Conservation (phyloP, 2,329 filamentous ascomycete genomes). For the Mollisiaceae sp. region DNA sequence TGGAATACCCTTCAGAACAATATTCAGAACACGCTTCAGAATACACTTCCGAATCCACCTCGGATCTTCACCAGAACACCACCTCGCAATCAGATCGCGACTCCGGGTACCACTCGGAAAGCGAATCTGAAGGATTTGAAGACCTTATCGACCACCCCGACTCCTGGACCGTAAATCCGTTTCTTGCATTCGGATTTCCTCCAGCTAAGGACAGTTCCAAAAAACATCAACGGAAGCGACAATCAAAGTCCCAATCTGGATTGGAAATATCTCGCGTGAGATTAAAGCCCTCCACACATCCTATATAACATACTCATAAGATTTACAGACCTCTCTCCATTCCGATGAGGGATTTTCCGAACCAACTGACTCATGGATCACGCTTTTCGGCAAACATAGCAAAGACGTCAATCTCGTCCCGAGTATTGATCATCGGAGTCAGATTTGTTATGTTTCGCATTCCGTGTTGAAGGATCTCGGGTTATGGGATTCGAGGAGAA, state of each 20-base stretch:
- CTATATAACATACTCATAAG: neutral
- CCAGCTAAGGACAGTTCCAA: neutral
- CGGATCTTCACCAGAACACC: neutral
- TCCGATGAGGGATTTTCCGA: conserved; percentile 7
- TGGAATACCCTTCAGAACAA: neutral
- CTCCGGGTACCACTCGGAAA: neutral
- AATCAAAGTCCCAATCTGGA: neutral
- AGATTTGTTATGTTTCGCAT: conserved; percentile 2
- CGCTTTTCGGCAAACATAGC: neutral
- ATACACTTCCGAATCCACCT: conserved; percentile 3
- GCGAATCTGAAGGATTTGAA: neutral
- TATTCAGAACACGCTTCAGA: neutral
- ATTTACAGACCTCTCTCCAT: conserved; percentile 4
- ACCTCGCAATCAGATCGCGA: conserved; percentile 4
- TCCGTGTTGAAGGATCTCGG: conserved; percentile 3
- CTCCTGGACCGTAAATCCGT: neutral
- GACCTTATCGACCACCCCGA: conserved; percentile 7
- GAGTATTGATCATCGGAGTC: neutral
- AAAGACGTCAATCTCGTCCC: conserved; percentile 1
- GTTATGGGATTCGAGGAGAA: neutral
- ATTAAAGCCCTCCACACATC: neutral
- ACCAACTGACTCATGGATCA: neutral
- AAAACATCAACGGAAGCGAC: neutral
- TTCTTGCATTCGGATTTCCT: conserved; percentile 5
- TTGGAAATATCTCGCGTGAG: conserved; percentile 8